phyloP scores from a whole-genome alignment of 768 basidiomycete species.

The Termitomyces sp. region DNA sequence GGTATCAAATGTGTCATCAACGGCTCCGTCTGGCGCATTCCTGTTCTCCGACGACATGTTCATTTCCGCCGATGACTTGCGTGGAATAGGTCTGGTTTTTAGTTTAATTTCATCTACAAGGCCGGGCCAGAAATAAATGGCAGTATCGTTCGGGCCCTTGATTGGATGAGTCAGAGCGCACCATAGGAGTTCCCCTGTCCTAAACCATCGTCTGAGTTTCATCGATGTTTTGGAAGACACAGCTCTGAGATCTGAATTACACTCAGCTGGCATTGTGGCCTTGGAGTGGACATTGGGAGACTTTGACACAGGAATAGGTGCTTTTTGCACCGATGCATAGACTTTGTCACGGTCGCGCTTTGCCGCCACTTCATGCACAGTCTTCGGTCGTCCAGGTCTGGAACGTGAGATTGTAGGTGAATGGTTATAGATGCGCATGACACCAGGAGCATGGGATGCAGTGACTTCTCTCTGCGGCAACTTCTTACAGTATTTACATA shows the following conservation, averaged over 20 bases:
- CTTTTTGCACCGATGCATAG: constrained; percentile 39
- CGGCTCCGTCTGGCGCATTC: constrained; percentile 8
- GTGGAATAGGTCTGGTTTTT: constrained; percentile 37
- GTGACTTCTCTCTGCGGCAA: constrained; percentile 68
- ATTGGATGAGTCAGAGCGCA: constrained; percentile 53
- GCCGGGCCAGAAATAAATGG: constrained; percentile 73
- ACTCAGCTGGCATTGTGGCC: constrained; percentile 52
- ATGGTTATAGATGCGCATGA: constrained; percentile 21
- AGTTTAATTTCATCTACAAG: constrained; percentile 55
- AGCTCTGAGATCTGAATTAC: constrained; percentile 60
- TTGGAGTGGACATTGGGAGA: constrained; percentile 30
- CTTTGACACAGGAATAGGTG: constrained; percentile 22
- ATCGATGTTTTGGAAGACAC: constrained; percentile 40
- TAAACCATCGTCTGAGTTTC: constrained; percentile 53
- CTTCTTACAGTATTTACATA: constrained; percentile 76
- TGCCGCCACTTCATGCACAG: constrained; percentile 17
- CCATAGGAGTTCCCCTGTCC: constrained; percentile 72
- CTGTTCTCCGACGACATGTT: constrained; percentile 5
- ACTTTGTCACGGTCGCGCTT: constrained; percentile 25
- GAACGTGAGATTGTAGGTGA: constrained; percentile 21
- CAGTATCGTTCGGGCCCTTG: constrained; percentile 30
- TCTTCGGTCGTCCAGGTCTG: constrained; percentile 18
- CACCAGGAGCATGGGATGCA: constrained; percentile 40
- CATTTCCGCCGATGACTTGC: constrained; percentile 5
- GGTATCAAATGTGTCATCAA: constrained; percentile 14